Base-by-base conservation (phyloP, 257 asterid species). In the Nyctanthes arbortristis region DNA sequence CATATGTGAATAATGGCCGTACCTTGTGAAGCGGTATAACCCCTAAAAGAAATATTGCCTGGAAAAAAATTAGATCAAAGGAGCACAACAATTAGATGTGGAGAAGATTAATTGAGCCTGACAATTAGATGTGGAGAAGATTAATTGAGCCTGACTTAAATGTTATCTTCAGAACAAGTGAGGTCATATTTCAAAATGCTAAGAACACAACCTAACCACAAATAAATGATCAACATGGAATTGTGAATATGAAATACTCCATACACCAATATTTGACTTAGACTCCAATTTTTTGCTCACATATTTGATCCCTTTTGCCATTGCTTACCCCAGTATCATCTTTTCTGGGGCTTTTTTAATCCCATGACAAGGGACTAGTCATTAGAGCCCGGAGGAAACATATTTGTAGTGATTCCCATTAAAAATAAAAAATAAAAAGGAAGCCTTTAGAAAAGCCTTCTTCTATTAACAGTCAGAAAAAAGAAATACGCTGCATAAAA, bases 21-120 rank as follows among this genome's bases (percentile, higher is more conserved):
- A 88, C 96, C 96, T 81, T 88, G 85, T 67, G 79, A 73, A 63
- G 80, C 71, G 39, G 77, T 64, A 80, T 74, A 78, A 31, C 88
- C 82, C 25, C 63, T 70, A 78, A 88, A 90, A 43, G 97, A 77
- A 77, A 82, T 55, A 47, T 74, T 72, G 31, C 92, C 97, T 92
- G 84, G 80, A 83, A 52, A 34, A 70, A 61, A 31, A 64, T n/a
- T n/a, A n/a, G n/a, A 62, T 22, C 72, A 66, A n/a, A 65, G 16
- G 24, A 43, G 65, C 32, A 25, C 61, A 10, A 33, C 35, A 5
- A 77, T 73, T 60, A 77, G 57, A 68, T 49, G 64, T 65, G 32
- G 22, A 49, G 62, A 67, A 55, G 29, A 47, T 52, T 35, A 16
- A 45, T 43, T 25, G n/a, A 68, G 45, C 18, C 61, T 39, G 56